Percentiles rank a stretch among this genome's conserved stretches.
Conservation (phyloP, 2,329 filamentous ascomycete genomes). For the Dothistroma pini region DNA sequence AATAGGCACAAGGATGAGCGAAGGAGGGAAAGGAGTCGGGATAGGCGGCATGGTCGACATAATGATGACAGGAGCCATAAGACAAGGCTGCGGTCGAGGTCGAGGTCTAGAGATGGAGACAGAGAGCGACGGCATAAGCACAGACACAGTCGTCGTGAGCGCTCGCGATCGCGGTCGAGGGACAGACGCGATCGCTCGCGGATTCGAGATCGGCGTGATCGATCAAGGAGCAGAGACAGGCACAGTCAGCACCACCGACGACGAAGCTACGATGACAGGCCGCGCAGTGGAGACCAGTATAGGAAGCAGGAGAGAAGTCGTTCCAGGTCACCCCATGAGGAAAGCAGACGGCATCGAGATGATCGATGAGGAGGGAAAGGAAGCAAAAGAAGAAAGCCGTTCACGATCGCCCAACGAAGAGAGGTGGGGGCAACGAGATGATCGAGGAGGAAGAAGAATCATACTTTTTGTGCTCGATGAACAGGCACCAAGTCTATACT, state of each 20-base stretch:
- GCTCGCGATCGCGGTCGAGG: constrained; percentile 17
- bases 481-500: too few relatives aligned
- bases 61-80: constrained; percentile 23
- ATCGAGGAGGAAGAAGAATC: too few relatives aligned
- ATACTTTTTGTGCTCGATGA: too few relatives aligned
- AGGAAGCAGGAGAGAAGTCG: constrained; percentile 14
- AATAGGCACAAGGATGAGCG: constrained; percentile 21
- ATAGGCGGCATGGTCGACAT: constrained; percentile 18
- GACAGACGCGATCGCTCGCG: constrained; percentile 8
- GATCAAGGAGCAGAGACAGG: constrained; percentile 20
- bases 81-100: constrained; percentile 26
- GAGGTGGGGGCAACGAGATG: too few relatives aligned
- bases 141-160: constrained; percentile 20
- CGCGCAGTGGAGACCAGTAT: constrained; percentile 12
- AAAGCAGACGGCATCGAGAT: constrained; percentile 16
- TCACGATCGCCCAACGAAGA: too few relatives aligned
- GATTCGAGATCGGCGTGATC: background rate
- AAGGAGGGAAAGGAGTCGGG: constrained; percentile 26
- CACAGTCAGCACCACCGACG: constrained; percentile 11
- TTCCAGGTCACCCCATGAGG: constrained; percentile 23
- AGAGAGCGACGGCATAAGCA: constrained; percentile 26
- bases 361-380: constrained; percentile 6
- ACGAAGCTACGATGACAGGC: constrained; percentile 14
- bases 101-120: constrained; percentile 28
- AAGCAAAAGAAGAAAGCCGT: too few relatives aligned